Evolutionary conservation across 2,329 filamentous ascomycete genomes (phyloP).

Genomic region (Knoxdaviesia capensis): DNA sequence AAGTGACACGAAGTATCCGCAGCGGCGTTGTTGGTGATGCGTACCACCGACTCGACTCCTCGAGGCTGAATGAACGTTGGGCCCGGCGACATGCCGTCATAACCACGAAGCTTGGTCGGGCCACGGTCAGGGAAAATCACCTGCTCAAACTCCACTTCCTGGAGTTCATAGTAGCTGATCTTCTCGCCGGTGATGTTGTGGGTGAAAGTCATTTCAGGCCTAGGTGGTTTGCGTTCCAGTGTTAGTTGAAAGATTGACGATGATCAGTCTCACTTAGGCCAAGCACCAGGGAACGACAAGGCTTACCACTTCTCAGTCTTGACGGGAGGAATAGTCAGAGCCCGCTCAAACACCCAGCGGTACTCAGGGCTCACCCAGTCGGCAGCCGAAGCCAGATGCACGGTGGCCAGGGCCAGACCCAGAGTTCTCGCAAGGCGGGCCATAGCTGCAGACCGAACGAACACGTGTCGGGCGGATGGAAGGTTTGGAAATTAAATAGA

Average conservation of each 20-base stretch:
- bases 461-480: too few species aligned
- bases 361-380: slow-evolving; percentile 6
- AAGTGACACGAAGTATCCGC: slow-evolving; percentile 27
- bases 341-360: slow-evolving; percentile 5
- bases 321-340: slow-evolving; percentile 22
- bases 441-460: too few species aligned
- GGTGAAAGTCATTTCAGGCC: slow-evolving; percentile 10
- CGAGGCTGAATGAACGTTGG: slow-evolving; percentile 27
- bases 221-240: background rate
- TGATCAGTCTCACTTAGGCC: background rate
- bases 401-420: background rate
- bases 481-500: too few species aligned
- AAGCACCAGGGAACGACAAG: background rate
- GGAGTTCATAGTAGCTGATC: slow-evolving; percentile 17
- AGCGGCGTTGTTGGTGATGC: slow-evolving; percentile 28
- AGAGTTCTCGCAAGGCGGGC: too few species aligned
- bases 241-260: background rate
- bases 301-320: slow-evolving; percentile 18
- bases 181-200: slow-evolving; percentile 15
- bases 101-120: slow-evolving; percentile 18
- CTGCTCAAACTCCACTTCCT: slow-evolving; percentile 13
- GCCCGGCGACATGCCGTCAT: slow-evolving; percentile 33
- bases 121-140: slow-evolving; percentile 16
- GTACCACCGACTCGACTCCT: slow-evolving; percentile 29
- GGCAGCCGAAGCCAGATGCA: slow-evolving; percentile 1